Evolutionary conservation across 129 eudicot species (phyloP), one percentile per base, ranked within the genome.

Genomic region (Mikania micrantha): DNA sequence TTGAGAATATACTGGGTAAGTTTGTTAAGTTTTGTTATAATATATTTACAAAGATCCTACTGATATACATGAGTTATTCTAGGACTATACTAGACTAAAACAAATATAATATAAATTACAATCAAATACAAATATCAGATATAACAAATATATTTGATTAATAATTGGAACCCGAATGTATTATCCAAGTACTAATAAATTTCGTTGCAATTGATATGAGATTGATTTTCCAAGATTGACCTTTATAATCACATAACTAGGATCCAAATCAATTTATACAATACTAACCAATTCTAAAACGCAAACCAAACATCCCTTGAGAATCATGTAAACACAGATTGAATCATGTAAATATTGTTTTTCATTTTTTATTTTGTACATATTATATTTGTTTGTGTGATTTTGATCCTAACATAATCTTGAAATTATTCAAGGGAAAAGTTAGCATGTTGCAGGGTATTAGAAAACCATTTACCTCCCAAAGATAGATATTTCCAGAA

Each of bases 401-500:
- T 7, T 13, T 49, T 32, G 11, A 69, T 36, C 50, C 29, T 25
- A 45, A 29, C 35, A 31, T 71, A 31, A 50, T 71, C 32, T 60
- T 7, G 60, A 35, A 60, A 59, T 19, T 10, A 7, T 9, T 71
- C 44, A 60, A 60, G 31, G 25, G 2, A 40, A 16, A 52, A 22
- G 12, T 9, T 17, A n/a, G n/a, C 5, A 17, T 7, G 61, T 16
- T 49, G 25, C 25, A 38, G 58, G 56, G 61, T 41, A 42, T 16
- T 34, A 56, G 52, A 66, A 59, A 38, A 35, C 27, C 16, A 36
- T 67, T 70, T 62, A 82, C 87, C 87, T 78, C 83, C 87, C 87
- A 82, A 20, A 82, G 48, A 40, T 61, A 75, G 16, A 74, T 52
- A 70, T 78, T 74, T 59, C 87, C 87, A 27, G 87, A 82, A 74